Conservation (phyloP, 352 stramenopile species). For the Achlya hypogyna region DNA sequence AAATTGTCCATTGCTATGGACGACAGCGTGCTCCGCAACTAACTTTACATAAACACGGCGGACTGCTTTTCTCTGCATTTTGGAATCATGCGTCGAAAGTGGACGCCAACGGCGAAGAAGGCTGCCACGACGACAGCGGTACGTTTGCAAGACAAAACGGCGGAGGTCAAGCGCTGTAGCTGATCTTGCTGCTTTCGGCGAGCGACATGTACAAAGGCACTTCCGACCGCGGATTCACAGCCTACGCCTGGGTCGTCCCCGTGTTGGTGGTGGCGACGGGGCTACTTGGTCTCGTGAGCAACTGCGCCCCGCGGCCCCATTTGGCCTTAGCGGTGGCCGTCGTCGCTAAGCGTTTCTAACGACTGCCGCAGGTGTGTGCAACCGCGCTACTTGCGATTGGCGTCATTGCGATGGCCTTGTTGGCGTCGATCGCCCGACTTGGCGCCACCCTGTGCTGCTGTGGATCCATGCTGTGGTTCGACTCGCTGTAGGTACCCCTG, state of each 20-base stretch:
- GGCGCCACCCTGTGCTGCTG: background rate
- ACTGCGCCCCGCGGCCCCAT: background rate
- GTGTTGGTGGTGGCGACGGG: background rate
- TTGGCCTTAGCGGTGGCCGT: background rate
- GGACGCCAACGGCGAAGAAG: too few species aligned
- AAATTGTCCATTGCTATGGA: slow-evolving; percentile 64
- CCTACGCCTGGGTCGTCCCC: background rate
- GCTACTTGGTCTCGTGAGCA: background rate
- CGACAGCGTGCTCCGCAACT: background rate
- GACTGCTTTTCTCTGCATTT: background rate
- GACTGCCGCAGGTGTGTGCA: background rate
- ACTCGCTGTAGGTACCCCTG: background rate
- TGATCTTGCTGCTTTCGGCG: background rate
- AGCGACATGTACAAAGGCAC: background rate
- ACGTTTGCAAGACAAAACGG: too few species aligned
- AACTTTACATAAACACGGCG: background rate
- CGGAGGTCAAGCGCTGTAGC: too few species aligned
- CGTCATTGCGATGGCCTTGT: background rate
- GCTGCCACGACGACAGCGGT: too few species aligned
- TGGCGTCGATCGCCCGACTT: background rate
- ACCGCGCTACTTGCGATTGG: background rate
- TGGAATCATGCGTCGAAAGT: too few species aligned
- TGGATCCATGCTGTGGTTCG: background rate
- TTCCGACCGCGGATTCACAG: background rate
- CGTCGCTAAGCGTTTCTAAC: background rate